A percentile compares a stretch with the other conserved stretches of the same genome.
Evolutionary conservation across 768 basidiomycete species (phyloP).

Genomic region (Kondoa subrosea): DNA sequence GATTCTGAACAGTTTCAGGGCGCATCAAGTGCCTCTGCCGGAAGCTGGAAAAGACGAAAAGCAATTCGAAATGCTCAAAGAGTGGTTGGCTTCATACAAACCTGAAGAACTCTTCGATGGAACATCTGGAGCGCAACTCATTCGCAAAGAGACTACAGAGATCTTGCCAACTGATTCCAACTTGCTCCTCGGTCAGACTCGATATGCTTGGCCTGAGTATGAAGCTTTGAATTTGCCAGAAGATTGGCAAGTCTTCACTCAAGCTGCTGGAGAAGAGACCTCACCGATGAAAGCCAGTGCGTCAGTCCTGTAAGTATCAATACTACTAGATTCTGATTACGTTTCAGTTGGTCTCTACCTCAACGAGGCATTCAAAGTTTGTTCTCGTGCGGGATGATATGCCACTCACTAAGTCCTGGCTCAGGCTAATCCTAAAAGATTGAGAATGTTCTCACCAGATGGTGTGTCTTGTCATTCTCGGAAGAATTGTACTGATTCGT

Average conservation of each 20-base stretch:
- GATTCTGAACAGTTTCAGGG: slow-evolving; percentile 10
- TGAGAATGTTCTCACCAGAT: slow-evolving; percentile 83
- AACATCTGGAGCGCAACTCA: slow-evolving; percentile 13
- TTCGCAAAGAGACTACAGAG: not conserved
- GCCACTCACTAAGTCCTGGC: slow-evolving; percentile 24
- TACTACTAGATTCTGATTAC: not conserved
- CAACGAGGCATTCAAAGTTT: slow-evolving; percentile 37
- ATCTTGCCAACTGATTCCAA: slow-evolving; percentile 23
- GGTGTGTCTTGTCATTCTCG: not conserved
- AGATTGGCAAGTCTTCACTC: slow-evolving; percentile 46
- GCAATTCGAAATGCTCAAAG: slow-evolving; percentile 47
- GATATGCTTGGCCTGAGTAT: slow-evolving; percentile 43
- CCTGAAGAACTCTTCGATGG: slow-evolving; percentile 49
- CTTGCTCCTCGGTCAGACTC: slow-evolving; percentile 22
- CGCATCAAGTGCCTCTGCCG: slow-evolving; percentile 80
- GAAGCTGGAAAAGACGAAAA: slow-evolving; percentile 47
- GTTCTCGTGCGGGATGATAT: slow-evolving; percentile 41
- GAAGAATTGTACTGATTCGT: not conserved
- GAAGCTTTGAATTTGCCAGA: slow-evolving; percentile 45
- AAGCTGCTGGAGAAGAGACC: slow-evolving; percentile 42
- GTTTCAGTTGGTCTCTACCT: slow-evolving; percentile 31
- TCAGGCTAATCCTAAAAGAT: slow-evolving; percentile 57
- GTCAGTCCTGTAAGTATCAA: not conserved
- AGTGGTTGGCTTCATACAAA: slow-evolving; percentile 58
- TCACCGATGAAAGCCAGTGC: slow-evolving; percentile 25